Evolutionary conservation across 2,329 filamentous ascomycete species (phyloP), one percentile per base, ranked within the genome.

Genomic region (Bipolaris sorokiniana): DNA sequence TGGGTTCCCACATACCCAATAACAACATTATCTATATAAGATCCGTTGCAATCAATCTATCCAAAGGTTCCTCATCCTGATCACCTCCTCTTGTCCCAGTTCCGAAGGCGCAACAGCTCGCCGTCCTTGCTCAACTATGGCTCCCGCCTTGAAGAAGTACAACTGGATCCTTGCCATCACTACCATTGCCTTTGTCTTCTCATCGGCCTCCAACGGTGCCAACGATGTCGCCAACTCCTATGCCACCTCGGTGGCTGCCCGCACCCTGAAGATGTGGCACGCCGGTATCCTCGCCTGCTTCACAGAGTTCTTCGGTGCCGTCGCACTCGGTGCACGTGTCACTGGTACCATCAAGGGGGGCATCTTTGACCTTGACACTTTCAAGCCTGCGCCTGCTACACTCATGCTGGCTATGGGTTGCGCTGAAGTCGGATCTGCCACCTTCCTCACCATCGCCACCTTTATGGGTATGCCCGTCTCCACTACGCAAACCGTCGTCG

Each of bases 281-380:
- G 82, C 78, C 66, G 82, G 82, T 64, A 65, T 83, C 37, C 70
- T 84, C 16, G 78, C 81, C 51, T 76, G 78, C 31, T 63, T 79
- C 58, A 83, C 82, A 16, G 82, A 85, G 65, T 81, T 84, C 63
- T 70, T 82, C 9, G 82, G 82, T 55, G 82, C 82, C 13, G 78
- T 84, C 10, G 80, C 78, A 44, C 76, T 84, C 33, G 83, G 83
- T 50, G 72, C 79, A 15, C 80, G 84, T 54, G 84, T 86, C 6
- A 83, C 86, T 26, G 82, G 84, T 56, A 88, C 86, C 7, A 88
- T 88, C 71, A 82, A 84, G 59, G 87, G 83, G 66, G 84, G 84
- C 57, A 80, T 88, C 51, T 82, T 88, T 65, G 77, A 80, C 54
- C 80, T 79, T 33, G 61, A 70, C 0, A 75, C 78, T 36, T 88